phyloP scores from a whole-genome alignment of 495 filamentous ascomycete species.

The Arthonia radiata region DNA sequence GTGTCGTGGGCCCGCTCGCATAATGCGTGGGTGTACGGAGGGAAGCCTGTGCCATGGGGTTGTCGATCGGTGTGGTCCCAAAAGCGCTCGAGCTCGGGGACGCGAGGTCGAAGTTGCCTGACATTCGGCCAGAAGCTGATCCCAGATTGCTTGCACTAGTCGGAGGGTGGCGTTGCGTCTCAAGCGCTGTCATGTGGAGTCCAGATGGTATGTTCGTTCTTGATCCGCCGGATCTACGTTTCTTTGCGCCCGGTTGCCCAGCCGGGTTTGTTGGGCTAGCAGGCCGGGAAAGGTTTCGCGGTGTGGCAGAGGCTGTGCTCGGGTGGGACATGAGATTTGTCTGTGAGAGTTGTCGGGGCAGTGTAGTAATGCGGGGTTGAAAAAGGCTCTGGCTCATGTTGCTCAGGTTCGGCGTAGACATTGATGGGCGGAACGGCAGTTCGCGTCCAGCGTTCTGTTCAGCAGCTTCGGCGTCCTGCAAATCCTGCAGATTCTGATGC shows the following conservation, averaged over 20 bases:
- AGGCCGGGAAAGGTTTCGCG: slow-evolving; percentile 42
- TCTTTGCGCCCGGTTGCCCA: slow-evolving; percentile 39
- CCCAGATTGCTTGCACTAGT: too few relatives aligned
- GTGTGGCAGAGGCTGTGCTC: slow-evolving; percentile 25
- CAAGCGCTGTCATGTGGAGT: slow-evolving; percentile 57
- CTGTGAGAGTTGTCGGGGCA: slow-evolving; percentile 6
- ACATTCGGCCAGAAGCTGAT: too few relatives aligned
- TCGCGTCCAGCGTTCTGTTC: slow-evolving; percentile 1
- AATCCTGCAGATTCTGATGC: too few relatives aligned
- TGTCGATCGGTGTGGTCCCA: too few relatives aligned
- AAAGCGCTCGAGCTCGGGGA: too few relatives aligned
- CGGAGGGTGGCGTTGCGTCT: too few relatives aligned
- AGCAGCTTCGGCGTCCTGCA: too few relatives aligned
- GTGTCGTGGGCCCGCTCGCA: slow-evolving; percentile 35
- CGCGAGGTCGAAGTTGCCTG: too few relatives aligned
- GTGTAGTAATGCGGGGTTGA: too few relatives aligned
- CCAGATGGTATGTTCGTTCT: slow-evolving; percentile 36
- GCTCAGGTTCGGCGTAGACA: slow-evolving; percentile 6
- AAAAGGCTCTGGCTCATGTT: slow-evolving; percentile 4
- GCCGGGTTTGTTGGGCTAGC: slow-evolving; percentile 38
- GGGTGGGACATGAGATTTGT: slow-evolving; percentile 14
- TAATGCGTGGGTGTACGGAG: slow-evolving; percentile 12
- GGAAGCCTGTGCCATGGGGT: neutral
- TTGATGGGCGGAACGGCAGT: slow-evolving; percentile 4
- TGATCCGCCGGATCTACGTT: slow-evolving; percentile 46